Evolutionary conservation across 768 basidiomycete genomes (phyloP), one percentile per base, ranked within the genome.

Genomic region (Gloeophyllum trabeum): DNA sequence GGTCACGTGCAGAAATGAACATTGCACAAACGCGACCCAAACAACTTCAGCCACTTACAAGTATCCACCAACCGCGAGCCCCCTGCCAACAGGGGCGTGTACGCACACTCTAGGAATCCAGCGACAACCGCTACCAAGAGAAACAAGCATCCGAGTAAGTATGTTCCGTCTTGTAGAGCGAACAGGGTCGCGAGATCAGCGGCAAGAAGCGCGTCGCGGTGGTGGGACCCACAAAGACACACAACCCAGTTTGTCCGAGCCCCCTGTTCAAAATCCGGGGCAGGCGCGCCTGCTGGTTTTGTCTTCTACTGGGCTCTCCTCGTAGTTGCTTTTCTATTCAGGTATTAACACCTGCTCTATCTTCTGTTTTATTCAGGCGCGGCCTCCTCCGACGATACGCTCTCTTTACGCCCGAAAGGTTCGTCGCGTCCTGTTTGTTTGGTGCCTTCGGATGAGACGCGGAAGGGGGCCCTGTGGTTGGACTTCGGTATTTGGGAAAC

Each of bases 321-420:
- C n/a, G n/a, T n/a, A 32, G 28, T 32, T 32, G 10, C 10, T 16
- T 32, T 10, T 10, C 16, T 10, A 32, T 16, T 32, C 16, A 16
- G 28, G 10, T 10, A 16, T 16, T 32, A 32, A 32, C 44, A n/a
- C 36, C 35, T 21, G 18, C 28, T 4, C 22, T 44, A 20, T 35
- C 19, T 26, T 40, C 45, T 46, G 20, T 20, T 39, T 20, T 52
- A 41, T 52, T 55, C 61, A 76, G 76, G 77, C 66, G 68, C 76
- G 78, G 78, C 78, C 75, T 76, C 77, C 76, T 80, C 76, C 76
- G 75, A 67, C 52, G 56, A 59, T 42, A 37, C 58, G 72, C 75
- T 60, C 55, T 81, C 79, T 48, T 77, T 79, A 63, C 61, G 52
- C 58, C 49, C 50, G 62, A 65, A n/a, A 74, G 72, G 78, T 78